Evolutionary conservation across 495 filamentous ascomycete genomes (phyloP).

Genomic region (Aspergillus homomorphus): DNA sequence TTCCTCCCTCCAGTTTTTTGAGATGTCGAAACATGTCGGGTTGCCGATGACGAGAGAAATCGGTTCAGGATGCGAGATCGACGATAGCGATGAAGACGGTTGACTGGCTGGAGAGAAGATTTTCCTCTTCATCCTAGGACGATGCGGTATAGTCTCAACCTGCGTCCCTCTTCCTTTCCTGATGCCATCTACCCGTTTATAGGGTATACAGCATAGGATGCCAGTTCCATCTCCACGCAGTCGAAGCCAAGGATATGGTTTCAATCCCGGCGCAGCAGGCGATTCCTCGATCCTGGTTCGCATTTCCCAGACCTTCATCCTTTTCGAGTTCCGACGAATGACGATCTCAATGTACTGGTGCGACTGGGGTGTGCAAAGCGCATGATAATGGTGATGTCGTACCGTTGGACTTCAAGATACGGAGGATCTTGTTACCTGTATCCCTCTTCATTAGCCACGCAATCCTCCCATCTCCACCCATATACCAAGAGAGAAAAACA

Average conservation of each 20-base stretch:
- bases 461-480: background rate
- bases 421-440: constrained; percentile 96
- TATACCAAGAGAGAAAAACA: constrained; percentile 24
- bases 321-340: background rate
- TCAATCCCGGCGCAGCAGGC: background rate
- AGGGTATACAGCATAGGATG: background rate
- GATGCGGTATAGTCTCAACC: constrained; percentile 5
- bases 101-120: background rate
- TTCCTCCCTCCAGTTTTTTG: background rate
- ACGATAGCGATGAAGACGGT: background rate
- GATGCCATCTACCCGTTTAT: background rate
- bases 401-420: constrained; percentile 95
- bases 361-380: constrained; percentile 8
- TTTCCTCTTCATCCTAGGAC: background rate
- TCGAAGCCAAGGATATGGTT: background rate
- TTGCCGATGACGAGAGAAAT: background rate
- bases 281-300: background rate
- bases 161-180: background rate
- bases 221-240: no score
- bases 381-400: constrained; percentile 45
- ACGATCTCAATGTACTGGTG: constrained; percentile 6
- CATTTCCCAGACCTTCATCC: background rate
- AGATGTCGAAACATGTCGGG: background rate
- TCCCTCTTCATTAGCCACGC: constrained; percentile 22
- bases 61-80: background rate